Conservation (phyloP, 1,284 basidiomycete species). For the Heterobasidion parviporum region DNA sequence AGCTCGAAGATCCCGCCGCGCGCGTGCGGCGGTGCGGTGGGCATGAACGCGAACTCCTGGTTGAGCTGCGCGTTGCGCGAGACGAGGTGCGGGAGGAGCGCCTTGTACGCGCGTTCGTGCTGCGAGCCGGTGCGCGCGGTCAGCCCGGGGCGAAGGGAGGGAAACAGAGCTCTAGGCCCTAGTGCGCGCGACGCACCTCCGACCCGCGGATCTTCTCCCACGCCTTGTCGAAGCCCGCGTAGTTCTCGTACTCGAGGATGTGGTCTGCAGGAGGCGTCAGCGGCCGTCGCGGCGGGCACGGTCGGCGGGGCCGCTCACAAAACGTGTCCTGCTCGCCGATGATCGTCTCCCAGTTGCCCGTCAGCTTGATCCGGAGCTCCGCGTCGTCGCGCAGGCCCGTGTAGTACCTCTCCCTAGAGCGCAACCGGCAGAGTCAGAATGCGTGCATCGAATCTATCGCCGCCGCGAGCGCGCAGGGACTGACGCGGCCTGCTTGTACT, state of each 20-base stretch:
- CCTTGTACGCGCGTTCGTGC: constrained; percentile 55
- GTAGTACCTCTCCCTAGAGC: constrained; percentile 70
- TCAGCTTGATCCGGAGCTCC: constrained; percentile 75
- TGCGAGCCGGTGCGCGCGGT: constrained; percentile 17
- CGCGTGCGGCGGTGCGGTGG: constrained; percentile 77
- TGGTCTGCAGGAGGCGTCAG: constrained; percentile 37
- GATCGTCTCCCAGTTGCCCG: constrained; percentile 85
- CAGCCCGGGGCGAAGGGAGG: background rate
- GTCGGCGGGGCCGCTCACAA: constrained; percentile 26
- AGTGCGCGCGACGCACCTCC: constrained; percentile 34
- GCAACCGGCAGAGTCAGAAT: constrained; percentile 1
- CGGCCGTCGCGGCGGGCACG: no score
- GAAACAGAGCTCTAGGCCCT: background rate
- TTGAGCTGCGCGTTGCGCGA: constrained; percentile 72
- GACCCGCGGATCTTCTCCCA: constrained; percentile 50
- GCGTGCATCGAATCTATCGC: background rate
- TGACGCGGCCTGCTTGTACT: constrained; percentile 83
- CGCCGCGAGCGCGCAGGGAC: constrained; percentile 20
- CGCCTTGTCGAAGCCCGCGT: constrained; percentile 75
- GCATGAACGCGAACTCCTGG: constrained; percentile 92
- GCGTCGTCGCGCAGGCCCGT: constrained; percentile 65
- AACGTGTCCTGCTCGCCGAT: constrained; percentile 86
- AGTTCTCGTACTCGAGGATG: constrained; percentile 87
- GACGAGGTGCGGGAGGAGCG: constrained; percentile 66
- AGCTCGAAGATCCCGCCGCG: constrained; percentile 90